phyloP scores from a whole-genome alignment of 352 stramenopile species.

The Pythium guiyangense region DNA sequence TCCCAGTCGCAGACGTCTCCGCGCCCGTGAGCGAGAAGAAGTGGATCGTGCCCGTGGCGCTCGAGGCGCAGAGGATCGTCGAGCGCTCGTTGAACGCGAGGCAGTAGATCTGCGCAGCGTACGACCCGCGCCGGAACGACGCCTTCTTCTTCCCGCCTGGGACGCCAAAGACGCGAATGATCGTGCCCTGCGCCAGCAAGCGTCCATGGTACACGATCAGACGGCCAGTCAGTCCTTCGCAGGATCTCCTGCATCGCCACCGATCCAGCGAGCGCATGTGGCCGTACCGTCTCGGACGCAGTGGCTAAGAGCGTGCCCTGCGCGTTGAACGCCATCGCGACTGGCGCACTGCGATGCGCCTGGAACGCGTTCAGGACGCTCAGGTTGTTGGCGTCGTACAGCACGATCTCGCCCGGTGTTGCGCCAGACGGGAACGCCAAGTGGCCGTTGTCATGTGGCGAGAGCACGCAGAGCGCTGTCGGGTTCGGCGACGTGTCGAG shows the following conservation, averaged over 20 bases:
- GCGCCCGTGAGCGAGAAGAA: constrained; percentile 89
- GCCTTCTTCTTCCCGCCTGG: constrained; percentile 85
- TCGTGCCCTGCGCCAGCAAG: constrained; percentile 79
- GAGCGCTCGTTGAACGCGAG: constrained; percentile 94
- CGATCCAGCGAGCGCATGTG: not conserved
- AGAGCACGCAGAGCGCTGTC: constrained; percentile 79
- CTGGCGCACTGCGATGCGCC: constrained; percentile 80
- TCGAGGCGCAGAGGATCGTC: constrained; percentile 93
- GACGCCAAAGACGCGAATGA: constrained; percentile 97
- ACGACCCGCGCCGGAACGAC: constrained; percentile 95
- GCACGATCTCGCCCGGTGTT: constrained; percentile 83
- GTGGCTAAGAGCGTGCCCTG: constrained; percentile 86
- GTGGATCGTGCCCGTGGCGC: constrained; percentile 96
- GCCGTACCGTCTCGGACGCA: constrained; percentile 82
- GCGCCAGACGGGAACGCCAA: constrained; percentile 81
- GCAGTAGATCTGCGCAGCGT: constrained; percentile 94
- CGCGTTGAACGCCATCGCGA: constrained; percentile 87
- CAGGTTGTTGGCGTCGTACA: constrained; percentile 91
- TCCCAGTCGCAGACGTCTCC: constrained; percentile 69
- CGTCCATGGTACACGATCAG: not conserved
- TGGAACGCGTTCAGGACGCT: constrained; percentile 91
- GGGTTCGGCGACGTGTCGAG: constrained; percentile 88
- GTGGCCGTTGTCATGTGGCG: constrained; percentile 82
- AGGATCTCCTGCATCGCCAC: no score
- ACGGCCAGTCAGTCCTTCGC: no score